phyloP scores from a whole-genome alignment of 2,329 filamentous ascomycete species.

The Aspergillaceae sp. region DNA sequence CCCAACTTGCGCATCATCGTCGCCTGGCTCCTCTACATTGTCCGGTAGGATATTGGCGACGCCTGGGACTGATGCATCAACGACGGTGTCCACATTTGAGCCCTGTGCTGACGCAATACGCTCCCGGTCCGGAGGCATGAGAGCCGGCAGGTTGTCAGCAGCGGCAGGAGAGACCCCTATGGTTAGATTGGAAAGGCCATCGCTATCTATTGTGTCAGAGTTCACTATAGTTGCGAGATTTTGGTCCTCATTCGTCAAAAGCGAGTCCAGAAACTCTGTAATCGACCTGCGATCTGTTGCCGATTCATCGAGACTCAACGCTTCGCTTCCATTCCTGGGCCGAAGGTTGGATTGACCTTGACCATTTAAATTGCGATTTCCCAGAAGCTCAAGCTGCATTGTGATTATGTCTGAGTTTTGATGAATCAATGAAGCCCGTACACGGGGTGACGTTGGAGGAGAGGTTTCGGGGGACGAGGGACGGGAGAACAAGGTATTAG shows the following conservation, averaged over 20 bases:
- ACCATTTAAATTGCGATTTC: slow-evolving; percentile 20
- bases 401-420: slow-evolving; percentile 37
- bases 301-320: slow-evolving; percentile 7
- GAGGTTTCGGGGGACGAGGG: slow-evolving; percentile 34
- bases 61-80: slow-evolving; percentile 6
- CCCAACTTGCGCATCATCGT: slow-evolving; percentile 11
- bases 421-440: slow-evolving; percentile 36
- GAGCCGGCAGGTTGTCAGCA: slow-evolving; percentile 6
- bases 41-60: slow-evolving; percentile 22
- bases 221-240: slow-evolving; percentile 9
- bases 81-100: slow-evolving; percentile 3
- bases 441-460: slow-evolving; percentile 33
- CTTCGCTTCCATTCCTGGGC: slow-evolving; percentile 8
- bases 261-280: slow-evolving; percentile 28
- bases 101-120: slow-evolving; percentile 5
- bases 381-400: slow-evolving; percentile 36
- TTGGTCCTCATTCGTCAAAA: slow-evolving; percentile 24
- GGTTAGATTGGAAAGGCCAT: slow-evolving; percentile 16
- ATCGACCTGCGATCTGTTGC: slow-evolving; percentile 20
- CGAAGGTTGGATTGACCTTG: slow-evolving; percentile 11
- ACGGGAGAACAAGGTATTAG: slow-evolving; percentile 34
- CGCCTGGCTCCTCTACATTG: slow-evolving; percentile 21
- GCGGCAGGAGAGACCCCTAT: slow-evolving; percentile 10
- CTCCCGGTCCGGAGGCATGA: slow-evolving; percentile 2
- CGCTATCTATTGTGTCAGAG: slow-evolving; percentile 13